Evolutionary conservation across 2,329 filamentous ascomycete species (phyloP), one percentile per base, ranked within the genome.

Genomic region (Setomelanomma holmii): DNA sequence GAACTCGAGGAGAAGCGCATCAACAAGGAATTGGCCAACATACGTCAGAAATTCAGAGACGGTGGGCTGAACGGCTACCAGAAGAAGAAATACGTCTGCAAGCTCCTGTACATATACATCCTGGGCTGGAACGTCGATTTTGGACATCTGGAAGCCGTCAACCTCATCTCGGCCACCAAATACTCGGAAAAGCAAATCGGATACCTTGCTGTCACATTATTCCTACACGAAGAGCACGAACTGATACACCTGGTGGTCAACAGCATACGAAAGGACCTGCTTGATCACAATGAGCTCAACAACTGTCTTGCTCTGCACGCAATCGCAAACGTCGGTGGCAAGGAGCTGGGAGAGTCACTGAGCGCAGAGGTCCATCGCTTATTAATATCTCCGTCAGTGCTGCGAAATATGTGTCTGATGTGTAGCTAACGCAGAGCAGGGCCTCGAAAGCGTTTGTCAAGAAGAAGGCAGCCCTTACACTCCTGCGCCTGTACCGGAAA

Each of bases 61-160:
- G 93, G 92, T 60, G 95, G 84, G 72, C 81, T 99, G 52, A 96
- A 89, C 73, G 96, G 95, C 62, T 99, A 99, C 74, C 92, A 97
- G 82, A 97, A 96, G 83, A 99, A 99, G 85, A 99, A 99, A 89
- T 99, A 99, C 75, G 95, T 99, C 63, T 99, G 95, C 90, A 99
- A 99, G 87, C 86, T 99, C 64, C 83, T 99, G 56, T 99, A 99
- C 76, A 98, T 99, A 69, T 99, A 99, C 77, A 99, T 99, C 55
- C 85, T 99, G 61, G 95, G 95, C 42, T 99, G 95, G 89, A 93
- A 99, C 75, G 93, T 99, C 78, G 96, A 98, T 76, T 99, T 99
- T 76, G 95, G 95, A 49, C 95, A 99, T 74, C 86, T 99, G 63
- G 95, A 99, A 79, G 96, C 96, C 27, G 93, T 99, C 72, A 98